A percentile compares a stretch with the other conserved stretches of the same genome.
These are phyloP conservation scores for Sclerotinia subarctica DNA, from an alignment of 2,329 filamentous ascomycete genomes.

Conservation along the genomic window DNA sequence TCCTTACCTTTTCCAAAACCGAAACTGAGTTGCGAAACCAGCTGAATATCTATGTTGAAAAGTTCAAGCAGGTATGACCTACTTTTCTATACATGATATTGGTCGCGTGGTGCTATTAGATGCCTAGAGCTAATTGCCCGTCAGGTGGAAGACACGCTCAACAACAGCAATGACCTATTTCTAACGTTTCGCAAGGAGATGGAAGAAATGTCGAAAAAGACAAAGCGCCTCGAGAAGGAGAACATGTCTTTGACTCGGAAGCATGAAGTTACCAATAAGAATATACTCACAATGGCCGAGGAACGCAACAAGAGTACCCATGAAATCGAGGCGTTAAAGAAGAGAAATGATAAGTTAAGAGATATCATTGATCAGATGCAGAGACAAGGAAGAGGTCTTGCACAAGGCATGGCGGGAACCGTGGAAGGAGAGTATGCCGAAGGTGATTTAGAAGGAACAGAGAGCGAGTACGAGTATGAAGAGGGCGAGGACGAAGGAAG, in stretches of 20 bases:
- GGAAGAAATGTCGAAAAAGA: slow-evolving; percentile 99
- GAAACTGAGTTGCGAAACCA: slow-evolving; percentile 92
- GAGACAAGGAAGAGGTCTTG: slow-evolving; percentile 78
- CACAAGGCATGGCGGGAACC: slow-evolving; percentile 60
- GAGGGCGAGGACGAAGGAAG: slow-evolving; percentile 52
- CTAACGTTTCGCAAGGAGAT: slow-evolving; percentile 97
- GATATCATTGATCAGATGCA: slow-evolving; percentile 97
- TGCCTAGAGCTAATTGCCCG: slow-evolving; percentile 43
- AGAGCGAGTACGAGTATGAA: slow-evolving; percentile 63
- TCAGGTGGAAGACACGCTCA: slow-evolving; percentile 96
- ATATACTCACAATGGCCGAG: slow-evolving; percentile 96
- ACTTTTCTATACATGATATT: slow-evolving; percentile 6
- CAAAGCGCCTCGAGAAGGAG: slow-evolving; percentile 93
- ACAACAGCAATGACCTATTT: slow-evolving; percentile 97
- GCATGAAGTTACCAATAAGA: slow-evolving; percentile 88
- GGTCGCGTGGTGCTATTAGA: slow-evolving; percentile 9
- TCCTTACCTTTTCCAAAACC: slow-evolving; percentile 93
- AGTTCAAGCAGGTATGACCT: slow-evolving; percentile 90
- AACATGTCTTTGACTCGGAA: slow-evolving; percentile 88
- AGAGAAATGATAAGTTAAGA: slow-evolving; percentile 84
- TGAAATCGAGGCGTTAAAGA: slow-evolving; percentile 71
- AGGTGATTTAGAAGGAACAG: slow-evolving; percentile 51
- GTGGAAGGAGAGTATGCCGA: slow-evolving; percentile 60
- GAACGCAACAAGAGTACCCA: slow-evolving; percentile 76
- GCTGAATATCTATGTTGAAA: slow-evolving; percentile 97